Conservation (phyloP, 140 eudicot genomes). For the Stevia rebaudiana region DNA sequence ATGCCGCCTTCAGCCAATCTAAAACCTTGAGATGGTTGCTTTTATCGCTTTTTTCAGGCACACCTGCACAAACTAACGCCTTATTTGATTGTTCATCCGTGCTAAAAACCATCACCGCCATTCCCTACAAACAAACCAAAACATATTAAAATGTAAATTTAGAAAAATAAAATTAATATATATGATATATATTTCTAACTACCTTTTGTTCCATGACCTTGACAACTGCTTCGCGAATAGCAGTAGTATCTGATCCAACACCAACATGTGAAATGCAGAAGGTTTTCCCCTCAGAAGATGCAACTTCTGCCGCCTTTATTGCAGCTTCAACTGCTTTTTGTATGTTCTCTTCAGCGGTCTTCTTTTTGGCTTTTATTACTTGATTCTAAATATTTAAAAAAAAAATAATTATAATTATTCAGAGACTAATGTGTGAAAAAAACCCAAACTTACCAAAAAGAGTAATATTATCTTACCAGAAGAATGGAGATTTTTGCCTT, state of each 20-base stretch:
- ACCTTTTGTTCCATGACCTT: constrained; percentile 92
- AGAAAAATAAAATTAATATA: neutral
- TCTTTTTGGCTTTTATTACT: constrained; percentile 72
- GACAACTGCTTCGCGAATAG: constrained; percentile 87
- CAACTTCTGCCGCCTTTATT: constrained; percentile 59
- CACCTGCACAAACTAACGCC: constrained; percentile 91
- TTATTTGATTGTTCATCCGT: constrained; percentile 62
- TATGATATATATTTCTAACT: neutral
- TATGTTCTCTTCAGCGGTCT: constrained; percentile 65
- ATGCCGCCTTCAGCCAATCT: constrained; percentile 75
- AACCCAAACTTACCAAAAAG: neutral
- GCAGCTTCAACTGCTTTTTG: constrained; percentile 64
- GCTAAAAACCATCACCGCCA: constrained; percentile 85
- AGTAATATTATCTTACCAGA: constrained; percentile 41
- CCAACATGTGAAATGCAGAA: constrained; percentile 63
- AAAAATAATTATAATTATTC: neutral
- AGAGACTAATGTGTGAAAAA: neutral
- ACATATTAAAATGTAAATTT: neutral
- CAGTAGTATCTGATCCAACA: constrained; percentile 77
- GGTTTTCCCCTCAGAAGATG: constrained; percentile 62
- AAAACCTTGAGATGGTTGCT: constrained; percentile 57
- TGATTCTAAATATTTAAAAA: constrained; percentile 38
- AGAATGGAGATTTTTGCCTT: constrained; percentile 52
- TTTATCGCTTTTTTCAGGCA: constrained; percentile 63
- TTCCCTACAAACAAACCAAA: constrained; percentile 41